Conservation (phyloP, 169 alveolate species). For the Eimeria praecox region DNA sequence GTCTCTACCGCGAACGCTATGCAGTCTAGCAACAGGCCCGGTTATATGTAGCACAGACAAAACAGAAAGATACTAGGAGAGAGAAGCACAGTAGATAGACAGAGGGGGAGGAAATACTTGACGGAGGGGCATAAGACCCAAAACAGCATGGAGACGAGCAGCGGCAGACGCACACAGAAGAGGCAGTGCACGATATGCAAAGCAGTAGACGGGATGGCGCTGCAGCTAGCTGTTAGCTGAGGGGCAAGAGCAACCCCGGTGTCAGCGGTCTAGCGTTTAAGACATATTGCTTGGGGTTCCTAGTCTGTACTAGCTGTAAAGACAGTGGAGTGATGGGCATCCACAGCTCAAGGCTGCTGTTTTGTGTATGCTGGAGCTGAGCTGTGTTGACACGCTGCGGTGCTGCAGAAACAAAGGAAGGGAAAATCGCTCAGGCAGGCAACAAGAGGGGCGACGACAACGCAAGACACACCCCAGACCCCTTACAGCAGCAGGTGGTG, state of each 20-base stretch:
- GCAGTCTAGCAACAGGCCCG: too few relatives aligned
- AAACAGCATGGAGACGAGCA: not conserved
- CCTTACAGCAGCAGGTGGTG: slow-evolving; percentile 16
- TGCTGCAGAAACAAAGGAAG: slow-evolving; percentile 20
- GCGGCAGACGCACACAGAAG: not conserved
- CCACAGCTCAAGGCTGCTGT: not conserved
- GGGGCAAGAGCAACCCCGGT: not conserved
- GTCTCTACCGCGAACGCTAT: too few relatives aligned
- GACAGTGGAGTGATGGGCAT: not conserved
- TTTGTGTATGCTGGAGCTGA: not conserved
- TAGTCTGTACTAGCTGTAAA: not conserved
- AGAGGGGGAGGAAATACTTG: too few relatives aligned
- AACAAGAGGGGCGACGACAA: not conserved
- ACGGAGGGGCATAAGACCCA: too few relatives aligned
- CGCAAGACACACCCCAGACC: too few relatives aligned
- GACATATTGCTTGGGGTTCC: not conserved
- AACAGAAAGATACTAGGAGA: not conserved
- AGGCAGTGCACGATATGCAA: not conserved
- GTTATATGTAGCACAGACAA: not conserved
- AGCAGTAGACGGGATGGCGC: not conserved
- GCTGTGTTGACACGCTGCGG: not conserved
- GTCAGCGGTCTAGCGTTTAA: not conserved
- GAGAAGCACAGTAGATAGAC: too few relatives aligned
- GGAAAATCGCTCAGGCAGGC: not conserved
- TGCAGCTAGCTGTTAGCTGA: not conserved